phyloP scores from a whole-genome alignment of 805 yeast genomes.

The Zygoascus flipseniorum region DNA sequence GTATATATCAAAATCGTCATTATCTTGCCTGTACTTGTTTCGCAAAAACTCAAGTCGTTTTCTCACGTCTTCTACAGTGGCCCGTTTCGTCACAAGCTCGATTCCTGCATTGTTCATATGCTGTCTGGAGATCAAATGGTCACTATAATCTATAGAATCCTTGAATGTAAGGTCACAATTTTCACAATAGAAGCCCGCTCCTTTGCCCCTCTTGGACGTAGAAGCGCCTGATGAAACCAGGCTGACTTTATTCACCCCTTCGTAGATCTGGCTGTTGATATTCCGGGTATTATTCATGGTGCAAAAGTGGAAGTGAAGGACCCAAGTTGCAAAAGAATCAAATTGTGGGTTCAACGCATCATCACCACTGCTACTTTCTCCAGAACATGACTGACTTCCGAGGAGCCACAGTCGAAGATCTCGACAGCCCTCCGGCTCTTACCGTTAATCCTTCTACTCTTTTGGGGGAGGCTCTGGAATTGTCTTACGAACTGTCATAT shows the following conservation, averaged over 20 bases:
- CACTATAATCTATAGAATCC: slow-evolving; percentile 72
- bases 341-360: background rate
- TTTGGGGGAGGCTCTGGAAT: slow-evolving; percentile 42
- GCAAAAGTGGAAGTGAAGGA: background rate
- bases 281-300: background rate
- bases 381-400: background rate
- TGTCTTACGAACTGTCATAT: slow-evolving; percentile 48
- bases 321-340: background rate
- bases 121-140: slow-evolving; percentile 71
- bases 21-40: slow-evolving; percentile 20
- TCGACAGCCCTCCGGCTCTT: slow-evolving; percentile 50
- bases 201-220: slow-evolving; percentile 38
- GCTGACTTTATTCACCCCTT: slow-evolving; percentile 27
- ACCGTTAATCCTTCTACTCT: slow-evolving; percentile 42
- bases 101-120: slow-evolving; percentile 35
- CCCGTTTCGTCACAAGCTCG: slow-evolving; percentile 32
- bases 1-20: slow-evolving; percentile 27
- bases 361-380: background rate
- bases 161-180: slow-evolving; percentile 71
- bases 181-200: slow-evolving; percentile 82
- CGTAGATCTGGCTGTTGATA: slow-evolving; percentile 10
- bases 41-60: slow-evolving; percentile 32
- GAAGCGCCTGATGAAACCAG: slow-evolving; percentile 28
- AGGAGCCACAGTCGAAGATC: slow-evolving; percentile 48
- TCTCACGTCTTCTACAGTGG: slow-evolving; percentile 43